Conservation (phyloP, 2,329 filamentous ascomycete genomes). For the Alternaria postmessia region DNA sequence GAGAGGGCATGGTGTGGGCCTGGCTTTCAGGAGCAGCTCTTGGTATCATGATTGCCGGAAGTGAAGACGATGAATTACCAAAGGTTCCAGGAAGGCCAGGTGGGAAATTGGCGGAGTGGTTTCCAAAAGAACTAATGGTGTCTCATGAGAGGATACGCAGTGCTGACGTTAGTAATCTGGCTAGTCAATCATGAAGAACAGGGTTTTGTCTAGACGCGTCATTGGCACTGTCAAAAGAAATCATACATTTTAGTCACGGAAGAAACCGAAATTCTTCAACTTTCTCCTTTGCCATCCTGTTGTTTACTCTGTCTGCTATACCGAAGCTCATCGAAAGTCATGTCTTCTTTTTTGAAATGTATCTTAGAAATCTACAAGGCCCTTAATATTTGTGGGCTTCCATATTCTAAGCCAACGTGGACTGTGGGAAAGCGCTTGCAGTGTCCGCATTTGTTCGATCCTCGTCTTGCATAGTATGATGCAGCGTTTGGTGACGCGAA, state of each 20-base stretch:
- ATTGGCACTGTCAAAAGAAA: not conserved
- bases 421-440: too few species aligned
- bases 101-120: slow-evolving; percentile 11
- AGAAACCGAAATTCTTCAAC: too few species aligned
- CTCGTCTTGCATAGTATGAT: too few species aligned
- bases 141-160: not conserved
- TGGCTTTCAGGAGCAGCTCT: slow-evolving; percentile 26
- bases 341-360: too few species aligned
- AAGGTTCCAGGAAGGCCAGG: slow-evolving; percentile 7
- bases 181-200: not conserved
- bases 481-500: too few species aligned
- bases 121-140: slow-evolving; percentile 5
- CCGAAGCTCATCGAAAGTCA: too few species aligned
- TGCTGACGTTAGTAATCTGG: slow-evolving; percentile 4
- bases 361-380: too few species aligned
- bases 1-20: slow-evolving; percentile 28
- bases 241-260: not conserved
- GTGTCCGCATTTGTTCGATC: too few species aligned
- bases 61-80: slow-evolving; percentile 8
- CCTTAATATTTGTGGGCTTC: too few species aligned
- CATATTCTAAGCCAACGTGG: too few species aligned
- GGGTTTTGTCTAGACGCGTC: not conserved
- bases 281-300: too few species aligned
- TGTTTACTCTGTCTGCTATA: too few species aligned
- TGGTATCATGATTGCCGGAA: slow-evolving; percentile 26